Evolutionary conservation across 169 alveolate genomes (phyloP), one percentile per base, ranked within the genome.

Genomic region (Plasmodium fragile): DNA sequence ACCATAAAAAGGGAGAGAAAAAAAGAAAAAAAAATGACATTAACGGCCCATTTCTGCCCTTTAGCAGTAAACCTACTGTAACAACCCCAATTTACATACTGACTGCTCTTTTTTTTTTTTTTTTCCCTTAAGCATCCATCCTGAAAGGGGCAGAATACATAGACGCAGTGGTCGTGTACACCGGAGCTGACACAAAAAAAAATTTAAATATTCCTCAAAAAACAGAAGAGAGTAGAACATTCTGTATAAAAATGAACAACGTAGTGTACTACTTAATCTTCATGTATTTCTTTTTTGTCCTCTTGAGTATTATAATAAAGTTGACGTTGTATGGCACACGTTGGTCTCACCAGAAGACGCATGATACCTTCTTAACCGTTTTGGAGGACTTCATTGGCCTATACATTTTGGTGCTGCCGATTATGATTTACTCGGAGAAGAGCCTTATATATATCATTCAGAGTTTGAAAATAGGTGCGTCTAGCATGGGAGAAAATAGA

Each of bases 141-240:
- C 77, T 91, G 32, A 91, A 79, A 32, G 94, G 94, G 10, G 92
- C 84, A 16, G 92, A 91, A 25, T 81, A 91, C 75, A 72, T 91
- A 18, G 94, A 91, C 41, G 94, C 92, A 25, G 94, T 91, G 39
- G 94, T 91, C 73, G 92, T 91, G 71, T 91, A 91, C 70, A 91
- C 94, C 10, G 94, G 94, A 18, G 94, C 83, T n/a, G 94, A 91
- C 52, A 91, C 94, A 34, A 91, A 91, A 73, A 91, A 91, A 72
- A 91, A 91, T 80, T 81, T 91, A 75, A 91, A 91, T n/a, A 77
- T 91, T 65, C 94, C 92, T 0, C 91, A 70, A 10, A 91, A 91
- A 81, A 69, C 59, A 4, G 92, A 91, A 81, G 92, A 91, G n/a
- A 81, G 49, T 41, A 59, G 65, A 81, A 91, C 92, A 81, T 91